Conservation (phyloP, 2,329 filamentous ascomycete genomes). For the Fusarium siculi region DNA sequence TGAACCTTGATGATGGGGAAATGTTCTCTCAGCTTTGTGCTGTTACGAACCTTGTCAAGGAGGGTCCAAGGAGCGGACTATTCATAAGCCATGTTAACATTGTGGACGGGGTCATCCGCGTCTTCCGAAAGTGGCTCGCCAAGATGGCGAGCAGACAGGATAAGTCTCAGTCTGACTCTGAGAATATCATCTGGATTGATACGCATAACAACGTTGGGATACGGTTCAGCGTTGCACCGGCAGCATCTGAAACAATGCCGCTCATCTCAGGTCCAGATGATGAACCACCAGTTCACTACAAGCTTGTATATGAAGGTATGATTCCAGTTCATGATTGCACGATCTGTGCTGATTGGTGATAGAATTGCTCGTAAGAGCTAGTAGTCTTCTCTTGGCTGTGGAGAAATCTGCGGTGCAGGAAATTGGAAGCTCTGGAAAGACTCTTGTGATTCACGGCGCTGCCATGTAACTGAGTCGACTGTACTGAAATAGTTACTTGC, state of each 20-base stretch:
- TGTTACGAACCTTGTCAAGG: conserved; percentile 74
- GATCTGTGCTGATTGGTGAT: conserved; percentile 18
- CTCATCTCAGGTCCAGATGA: conserved; percentile 68
- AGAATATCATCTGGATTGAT: conserved; percentile 75
- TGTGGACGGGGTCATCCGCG: conserved; percentile 73
- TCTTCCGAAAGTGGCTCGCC: conserved; percentile 79
- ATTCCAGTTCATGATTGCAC: background rate
- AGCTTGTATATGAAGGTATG: conserved; percentile 77
- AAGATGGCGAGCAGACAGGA: conserved; percentile 46
- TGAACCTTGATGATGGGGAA: conserved; percentile 76
- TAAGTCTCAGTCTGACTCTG: background rate
- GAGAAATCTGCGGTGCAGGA: conserved; percentile 73
- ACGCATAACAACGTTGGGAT: conserved; percentile 72
- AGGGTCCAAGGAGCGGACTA: conserved; percentile 68
- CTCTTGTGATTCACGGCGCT: conserved; percentile 69
- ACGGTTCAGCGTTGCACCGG: conserved; percentile 67
- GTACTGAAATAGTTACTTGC: too few relatives aligned
- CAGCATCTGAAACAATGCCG: conserved; percentile 56
- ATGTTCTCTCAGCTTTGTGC: conserved; percentile 80
- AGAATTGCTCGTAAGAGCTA: conserved; percentile 76
- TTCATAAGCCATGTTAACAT: conserved; percentile 74
- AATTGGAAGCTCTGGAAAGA: conserved; percentile 69
- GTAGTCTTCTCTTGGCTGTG: conserved; percentile 69
- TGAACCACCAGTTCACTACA: conserved; percentile 75
- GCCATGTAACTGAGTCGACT: conserved; percentile 5